phyloP scores from a whole-genome alignment of 192 early-diverging fungal genomes.

The Coemansia sp. region DNA sequence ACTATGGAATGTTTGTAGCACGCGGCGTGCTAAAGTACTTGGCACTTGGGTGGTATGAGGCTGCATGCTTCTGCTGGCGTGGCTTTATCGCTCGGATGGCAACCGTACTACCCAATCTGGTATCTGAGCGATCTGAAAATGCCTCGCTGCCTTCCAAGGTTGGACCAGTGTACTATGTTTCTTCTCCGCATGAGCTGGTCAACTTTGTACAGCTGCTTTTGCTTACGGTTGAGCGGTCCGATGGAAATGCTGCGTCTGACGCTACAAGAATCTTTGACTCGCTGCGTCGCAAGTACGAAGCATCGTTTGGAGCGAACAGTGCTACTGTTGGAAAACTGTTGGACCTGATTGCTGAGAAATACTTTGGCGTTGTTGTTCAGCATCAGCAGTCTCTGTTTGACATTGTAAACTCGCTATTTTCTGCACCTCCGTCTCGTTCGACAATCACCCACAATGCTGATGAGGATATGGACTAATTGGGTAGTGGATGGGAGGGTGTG shows the following conservation, averaged over 20 bases:
- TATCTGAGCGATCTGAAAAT: conserved; percentile 20
- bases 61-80: conserved; percentile 53
- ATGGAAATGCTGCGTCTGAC: conserved; percentile 26
- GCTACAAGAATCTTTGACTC: conserved; percentile 20
- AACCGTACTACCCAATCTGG: conserved; percentile 15
- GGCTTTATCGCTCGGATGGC: conserved; percentile 34
- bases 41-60: conserved; percentile 54
- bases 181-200: conserved; percentile 47
- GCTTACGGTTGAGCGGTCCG: conserved; percentile 59
- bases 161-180: conserved; percentile 46
- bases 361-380: conserved; percentile 51
- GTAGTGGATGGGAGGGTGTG: too few species aligned
- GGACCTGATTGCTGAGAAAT: conserved; percentile 41
- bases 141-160: conserved; percentile 41
- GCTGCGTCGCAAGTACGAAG: conserved; percentile 33
- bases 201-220: conserved; percentile 70
- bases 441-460: conserved; percentile 13
- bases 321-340: conserved; percentile 25
- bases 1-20: conserved; percentile 74
- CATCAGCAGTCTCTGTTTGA: conserved; percentile 51
- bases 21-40: conserved; percentile 81
- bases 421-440: conserved; percentile 26
- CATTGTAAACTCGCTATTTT: conserved; percentile 46
- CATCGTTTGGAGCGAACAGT: conserved; percentile 35
- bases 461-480: conserved; percentile 44